Percentiles rank a stretch among this genome's conserved stretches.
Evolutionary conservation across 2,329 filamentous ascomycete species (phyloP).

Genomic region (Xylaria sp.): DNA sequence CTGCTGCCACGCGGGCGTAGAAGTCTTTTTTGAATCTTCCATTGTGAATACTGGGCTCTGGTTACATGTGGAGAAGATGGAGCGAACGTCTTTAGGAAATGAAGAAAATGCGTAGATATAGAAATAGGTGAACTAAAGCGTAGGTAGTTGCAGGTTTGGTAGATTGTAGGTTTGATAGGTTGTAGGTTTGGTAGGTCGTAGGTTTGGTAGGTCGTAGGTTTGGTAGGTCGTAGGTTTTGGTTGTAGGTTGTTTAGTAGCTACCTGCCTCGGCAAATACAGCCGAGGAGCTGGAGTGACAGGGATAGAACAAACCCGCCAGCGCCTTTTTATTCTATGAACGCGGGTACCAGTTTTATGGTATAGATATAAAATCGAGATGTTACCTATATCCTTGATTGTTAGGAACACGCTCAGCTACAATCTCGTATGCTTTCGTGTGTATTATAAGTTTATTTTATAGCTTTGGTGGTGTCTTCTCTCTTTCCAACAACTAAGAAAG

Average conservation of each 20-base stretch:
- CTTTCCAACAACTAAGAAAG: neutral
- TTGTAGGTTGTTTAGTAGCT: neutral
- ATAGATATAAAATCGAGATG: no score
- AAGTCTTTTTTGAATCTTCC: slow-evolving; percentile 36
- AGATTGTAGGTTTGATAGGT: neutral
- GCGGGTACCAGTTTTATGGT: neutral
- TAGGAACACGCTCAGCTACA: neutral
- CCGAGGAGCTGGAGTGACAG: slow-evolving; percentile 17
- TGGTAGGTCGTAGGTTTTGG: no score
- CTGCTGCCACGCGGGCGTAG: slow-evolving; percentile 42
- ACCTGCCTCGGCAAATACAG: slow-evolving; percentile 33
- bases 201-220: no score
- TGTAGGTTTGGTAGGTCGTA: neutral
- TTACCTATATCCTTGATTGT: no score
- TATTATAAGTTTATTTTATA: neutral
- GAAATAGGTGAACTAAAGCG: neutral
- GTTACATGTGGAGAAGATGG: neutral
- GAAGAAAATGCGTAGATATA: neutral
- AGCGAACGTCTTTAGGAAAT: neutral
- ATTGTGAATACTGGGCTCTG: slow-evolving; percentile 8
- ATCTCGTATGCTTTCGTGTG: neutral
- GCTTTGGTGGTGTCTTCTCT: neutral
- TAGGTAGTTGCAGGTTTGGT: neutral
- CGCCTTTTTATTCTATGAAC: neutral
- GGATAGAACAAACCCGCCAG: neutral